These are phyloP conservation scores for Wickerhamomyces sp. DNA, from an alignment of 1,139 yeast species.

Conservation along the genomic window DNA sequence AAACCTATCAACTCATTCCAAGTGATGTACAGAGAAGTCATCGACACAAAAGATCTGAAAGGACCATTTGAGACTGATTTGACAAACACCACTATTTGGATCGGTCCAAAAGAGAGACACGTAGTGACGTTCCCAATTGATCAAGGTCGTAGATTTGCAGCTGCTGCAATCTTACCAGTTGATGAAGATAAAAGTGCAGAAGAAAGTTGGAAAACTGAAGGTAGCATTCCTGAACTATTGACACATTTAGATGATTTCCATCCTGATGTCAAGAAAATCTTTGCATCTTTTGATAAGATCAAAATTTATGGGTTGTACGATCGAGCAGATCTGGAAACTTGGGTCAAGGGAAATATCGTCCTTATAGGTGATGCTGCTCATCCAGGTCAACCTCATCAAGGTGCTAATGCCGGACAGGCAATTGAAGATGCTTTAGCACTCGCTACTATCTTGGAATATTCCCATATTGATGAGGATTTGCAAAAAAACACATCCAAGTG, in stretches of 20 bases:
- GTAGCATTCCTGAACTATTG: neutral
- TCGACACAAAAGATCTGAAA: neutral
- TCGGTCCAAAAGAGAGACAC: neutral
- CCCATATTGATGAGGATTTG: neutral
- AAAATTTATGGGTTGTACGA: slow-evolving; percentile 1
- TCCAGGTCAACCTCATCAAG: slow-evolving; percentile 1
- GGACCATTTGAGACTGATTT: neutral
- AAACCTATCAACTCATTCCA: neutral
- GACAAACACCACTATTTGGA: neutral
- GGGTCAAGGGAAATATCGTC: neutral
- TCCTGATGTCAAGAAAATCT: neutral
- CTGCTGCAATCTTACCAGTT: neutral
- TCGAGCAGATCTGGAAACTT: neutral
- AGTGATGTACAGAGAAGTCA: slow-evolving; percentile 1
- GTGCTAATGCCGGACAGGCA: neutral
- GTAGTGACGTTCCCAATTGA: neutral
- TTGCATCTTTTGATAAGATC: neutral
- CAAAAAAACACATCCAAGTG: too few species aligned
- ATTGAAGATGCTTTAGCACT: slow-evolving; percentile 1
- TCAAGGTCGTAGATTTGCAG: neutral
- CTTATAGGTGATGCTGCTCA: slow-evolving; percentile 1
- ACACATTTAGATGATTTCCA: neutral
- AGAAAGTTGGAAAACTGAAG: neutral
- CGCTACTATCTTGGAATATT: neutral
- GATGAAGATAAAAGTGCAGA: neutral